Base-by-base conservation (phyloP, 164 flowering plant genomes). In the Cinnamomum micranthum region DNA sequence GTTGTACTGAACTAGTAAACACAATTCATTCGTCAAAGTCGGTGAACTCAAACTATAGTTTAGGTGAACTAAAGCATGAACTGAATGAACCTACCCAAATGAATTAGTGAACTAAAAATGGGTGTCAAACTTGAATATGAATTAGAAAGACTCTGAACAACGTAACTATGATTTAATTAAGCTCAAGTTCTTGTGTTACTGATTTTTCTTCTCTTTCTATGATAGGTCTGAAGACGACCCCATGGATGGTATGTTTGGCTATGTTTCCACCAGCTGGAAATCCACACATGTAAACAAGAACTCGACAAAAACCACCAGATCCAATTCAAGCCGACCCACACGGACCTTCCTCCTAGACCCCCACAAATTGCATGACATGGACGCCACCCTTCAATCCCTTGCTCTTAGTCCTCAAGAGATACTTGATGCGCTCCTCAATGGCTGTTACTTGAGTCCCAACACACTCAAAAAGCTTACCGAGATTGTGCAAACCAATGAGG, bases 161-260 rank as follows among this genome's bases (percentile, higher is more conserved):
- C 20, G 14, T 13, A 52, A 52, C 19, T 13, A 52, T 17, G 4
- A 15, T 15, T 52, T 52, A 52, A 0, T 17, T 12, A 17, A 52
- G 17, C 6, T 17, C 24, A 6, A 27, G 22, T 4, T 17, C 14
- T 35, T 19, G 2, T 19, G 28, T 12, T 14, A 47, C 51, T 71
- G 23, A n/a, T 52, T 41, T 60, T 3, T 27, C 14, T 50, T 72
- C 47, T 19, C 65, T 58, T 50, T 74, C 50, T 65, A 70, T 35
- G 23, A 25, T 25, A 93, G 97, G 76, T 84, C 89, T 69, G 92
- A 93, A 73, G 98, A 85, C 14, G 94, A 95, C 74, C 88, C 93
- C 20, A 95, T 95, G 96, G 98, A 93, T 84, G 94, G 93, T 24
- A 82, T 95, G 47, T 95, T 95, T 68, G 97, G 99, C 13, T 83